A percentile compares a stretch with the other conserved stretches of the same genome.
Conservation (phyloP, 2,329 filamentous ascomycete species). For the Dendryphion nanum region DNA sequence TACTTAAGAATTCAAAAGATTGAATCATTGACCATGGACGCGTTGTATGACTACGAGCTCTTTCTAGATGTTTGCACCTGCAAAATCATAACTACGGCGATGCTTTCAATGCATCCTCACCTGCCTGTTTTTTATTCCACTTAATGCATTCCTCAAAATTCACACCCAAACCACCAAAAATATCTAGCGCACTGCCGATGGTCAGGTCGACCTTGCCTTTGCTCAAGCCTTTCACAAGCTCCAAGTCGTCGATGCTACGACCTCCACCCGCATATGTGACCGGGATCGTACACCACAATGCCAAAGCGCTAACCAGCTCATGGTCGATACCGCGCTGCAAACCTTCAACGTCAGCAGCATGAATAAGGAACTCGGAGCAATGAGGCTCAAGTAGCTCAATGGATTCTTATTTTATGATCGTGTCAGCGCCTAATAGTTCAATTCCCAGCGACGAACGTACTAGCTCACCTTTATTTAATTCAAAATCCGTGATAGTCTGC, state of each 20-base stretch:
- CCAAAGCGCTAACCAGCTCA: conserved; percentile 71
- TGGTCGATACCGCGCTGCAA: conserved; percentile 90
- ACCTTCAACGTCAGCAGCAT: conserved; percentile 95
- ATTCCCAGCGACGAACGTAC: neutral
- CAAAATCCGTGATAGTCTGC: conserved; percentile 97
- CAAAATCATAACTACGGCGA: too few species aligned
- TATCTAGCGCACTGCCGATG: conserved; percentile 93
- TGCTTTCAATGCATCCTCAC: too few species aligned
- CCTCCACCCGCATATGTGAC: conserved; percentile 98
- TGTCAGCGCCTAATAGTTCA: too few species aligned
- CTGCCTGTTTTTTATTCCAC: conserved; percentile 65
- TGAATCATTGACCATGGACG: too few species aligned
- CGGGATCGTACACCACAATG: conserved; percentile 85
- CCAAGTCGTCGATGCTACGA: conserved; percentile 75
- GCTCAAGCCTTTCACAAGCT: conserved; percentile 77
- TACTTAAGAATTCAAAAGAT: too few species aligned
- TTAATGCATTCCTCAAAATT: conserved; percentile 83
- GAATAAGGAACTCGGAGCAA: conserved; percentile 95
- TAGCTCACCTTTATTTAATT: conserved; percentile 73
- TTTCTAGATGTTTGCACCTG: too few species aligned
- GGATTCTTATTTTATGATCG: too few species aligned
- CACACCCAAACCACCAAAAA: conserved; percentile 87
- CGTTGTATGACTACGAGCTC: too few species aligned
- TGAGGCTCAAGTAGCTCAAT: conserved; percentile 82
- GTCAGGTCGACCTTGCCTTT: conserved; percentile 84